phyloP scores from a whole-genome alignment of 2,329 filamentous ascomycete species.

The Aspergillus hortae region DNA sequence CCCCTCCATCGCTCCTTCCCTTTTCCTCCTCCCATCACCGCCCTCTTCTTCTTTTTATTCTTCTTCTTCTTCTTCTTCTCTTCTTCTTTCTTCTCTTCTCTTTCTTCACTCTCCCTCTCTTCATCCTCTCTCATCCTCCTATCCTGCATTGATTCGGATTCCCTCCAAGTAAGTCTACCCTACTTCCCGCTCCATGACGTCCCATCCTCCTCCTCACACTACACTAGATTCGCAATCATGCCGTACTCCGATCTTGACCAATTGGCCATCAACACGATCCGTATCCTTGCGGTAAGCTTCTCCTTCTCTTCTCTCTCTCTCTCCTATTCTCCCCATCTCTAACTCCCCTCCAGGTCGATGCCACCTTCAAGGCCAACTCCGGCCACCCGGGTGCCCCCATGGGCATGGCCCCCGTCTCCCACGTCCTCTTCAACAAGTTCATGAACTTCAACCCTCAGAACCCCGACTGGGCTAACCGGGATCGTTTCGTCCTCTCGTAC shows the following conservation, averaged over 20 bases:
- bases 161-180: slow-evolving; percentile 5
- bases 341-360: slow-evolving; percentile 72
- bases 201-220: slow-evolving; percentile 3
- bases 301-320: slow-evolving; percentile 6
- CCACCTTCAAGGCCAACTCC: slow-evolving; percentile 90
- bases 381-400: slow-evolving; percentile 98
- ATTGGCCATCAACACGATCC: slow-evolving; percentile 97
- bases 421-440: slow-evolving; percentile 98
- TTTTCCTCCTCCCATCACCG: slow-evolving; percentile 5
- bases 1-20: slow-evolving; percentile 13
- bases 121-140: slow-evolving; percentile 17
- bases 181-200: slow-evolving; percentile 4
- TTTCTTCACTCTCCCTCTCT: slow-evolving; percentile 17
- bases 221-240: slow-evolving; percentile 58
- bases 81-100: slow-evolving; percentile 6
- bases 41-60: slow-evolving; percentile 11
- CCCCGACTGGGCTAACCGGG: slow-evolving; percentile 93
- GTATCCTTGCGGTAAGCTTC: slow-evolving; percentile 81
- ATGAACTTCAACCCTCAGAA: slow-evolving; percentile 99
- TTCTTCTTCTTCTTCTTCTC: slow-evolving; percentile 6
- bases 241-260: slow-evolving; percentile 82
- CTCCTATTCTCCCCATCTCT: background rate
- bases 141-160: slow-evolving; percentile 15
- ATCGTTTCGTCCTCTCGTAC: slow-evolving; percentile 98
- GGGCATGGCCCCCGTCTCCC: slow-evolving; percentile 90